Percentiles rank a stretch among this genome's conserved stretches.
These are phyloP conservation scores for Termitomyces sp. DNA, from an alignment of 768 basidiomycete genomes.

Conservation along the genomic window DNA sequence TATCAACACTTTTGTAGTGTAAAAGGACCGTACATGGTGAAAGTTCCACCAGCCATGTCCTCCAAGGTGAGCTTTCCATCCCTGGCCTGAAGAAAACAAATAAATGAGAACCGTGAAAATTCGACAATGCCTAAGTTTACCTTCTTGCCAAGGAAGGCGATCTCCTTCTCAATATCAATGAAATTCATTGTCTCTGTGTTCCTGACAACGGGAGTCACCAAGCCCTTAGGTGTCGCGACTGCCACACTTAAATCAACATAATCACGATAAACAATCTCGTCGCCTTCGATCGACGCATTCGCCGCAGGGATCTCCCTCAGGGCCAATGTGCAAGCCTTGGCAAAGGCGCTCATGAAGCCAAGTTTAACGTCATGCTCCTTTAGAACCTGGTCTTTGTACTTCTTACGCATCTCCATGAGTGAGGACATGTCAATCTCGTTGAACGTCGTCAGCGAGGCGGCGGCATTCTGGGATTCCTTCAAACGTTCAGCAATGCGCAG, in stretches of 20 bases:
- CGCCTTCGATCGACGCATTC: constrained; percentile 92
- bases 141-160: constrained; percentile 89
- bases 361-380: constrained; percentile 95
- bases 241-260: constrained; percentile 94
- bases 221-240: constrained; percentile 94
- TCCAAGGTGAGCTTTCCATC: constrained; percentile 95
- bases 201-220: constrained; percentile 94
- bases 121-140: constrained; percentile 23
- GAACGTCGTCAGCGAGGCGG: constrained; percentile 96
- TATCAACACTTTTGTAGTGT: neutral
- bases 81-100: constrained; percentile 49
- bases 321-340: constrained; percentile 79
- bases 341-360: constrained; percentile 98
- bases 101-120: neutral
- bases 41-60: constrained; percentile 98
- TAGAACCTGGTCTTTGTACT: constrained; percentile 88
- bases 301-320: constrained; percentile 90
- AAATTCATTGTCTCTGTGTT: constrained; percentile 87
- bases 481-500: constrained; percentile 94
- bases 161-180: constrained; percentile 90
- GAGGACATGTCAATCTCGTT: constrained; percentile 99
- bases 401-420: constrained; percentile 86
- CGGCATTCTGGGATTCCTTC: constrained; percentile 96
- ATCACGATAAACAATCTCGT: constrained; percentile 90
- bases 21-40: constrained; percentile 77